These are phyloP conservation scores for Trametes cubensis DNA, from an alignment of 768 basidiomycete genomes.

Conservation along the genomic window DNA sequence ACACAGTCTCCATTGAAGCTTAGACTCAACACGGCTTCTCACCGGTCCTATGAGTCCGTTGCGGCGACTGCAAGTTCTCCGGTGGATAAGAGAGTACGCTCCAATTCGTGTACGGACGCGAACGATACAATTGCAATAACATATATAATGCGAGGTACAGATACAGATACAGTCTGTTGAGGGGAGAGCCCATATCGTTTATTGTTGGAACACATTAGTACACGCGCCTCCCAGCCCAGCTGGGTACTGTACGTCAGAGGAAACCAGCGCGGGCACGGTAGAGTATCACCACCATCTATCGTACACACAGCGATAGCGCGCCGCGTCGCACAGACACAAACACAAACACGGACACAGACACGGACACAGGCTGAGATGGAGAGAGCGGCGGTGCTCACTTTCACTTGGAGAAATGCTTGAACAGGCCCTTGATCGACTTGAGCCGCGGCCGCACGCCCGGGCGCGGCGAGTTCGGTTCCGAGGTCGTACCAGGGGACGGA, in stretches of 20 bases:
- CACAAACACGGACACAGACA: neutral
- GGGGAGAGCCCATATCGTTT: neutral
- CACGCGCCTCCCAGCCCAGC: neutral
- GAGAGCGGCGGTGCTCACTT: neutral
- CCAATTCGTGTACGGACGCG: too few species aligned
- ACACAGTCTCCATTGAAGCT: too few species aligned
- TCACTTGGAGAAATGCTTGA: conserved; percentile 24
- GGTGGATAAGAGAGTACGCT: too few species aligned
- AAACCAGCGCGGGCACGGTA: neutral
- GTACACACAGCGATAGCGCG: neutral
- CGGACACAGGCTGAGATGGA: too few species aligned
- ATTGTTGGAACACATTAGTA: neutral
- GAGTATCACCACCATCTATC: neutral
- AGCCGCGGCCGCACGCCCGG: conserved; percentile 15
- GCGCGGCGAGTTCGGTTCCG: conserved; percentile 17
- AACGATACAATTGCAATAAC: neutral
- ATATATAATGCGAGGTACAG: neutral
- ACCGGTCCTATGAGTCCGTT: too few species aligned
- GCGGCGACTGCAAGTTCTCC: too few species aligned
- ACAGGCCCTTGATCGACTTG: conserved; percentile 19
- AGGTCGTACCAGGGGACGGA: neutral
- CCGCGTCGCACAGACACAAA: neutral
- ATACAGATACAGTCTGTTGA: conserved; percentile 2
- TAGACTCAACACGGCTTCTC: too few species aligned
- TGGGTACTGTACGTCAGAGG: neutral